A percentile compares a stretch with the other conserved stretches of the same genome.
These are phyloP conservation scores for Mortierella sp. DNA, from an alignment of 371 early-diverging fungal species.

Conservation along the genomic window DNA sequence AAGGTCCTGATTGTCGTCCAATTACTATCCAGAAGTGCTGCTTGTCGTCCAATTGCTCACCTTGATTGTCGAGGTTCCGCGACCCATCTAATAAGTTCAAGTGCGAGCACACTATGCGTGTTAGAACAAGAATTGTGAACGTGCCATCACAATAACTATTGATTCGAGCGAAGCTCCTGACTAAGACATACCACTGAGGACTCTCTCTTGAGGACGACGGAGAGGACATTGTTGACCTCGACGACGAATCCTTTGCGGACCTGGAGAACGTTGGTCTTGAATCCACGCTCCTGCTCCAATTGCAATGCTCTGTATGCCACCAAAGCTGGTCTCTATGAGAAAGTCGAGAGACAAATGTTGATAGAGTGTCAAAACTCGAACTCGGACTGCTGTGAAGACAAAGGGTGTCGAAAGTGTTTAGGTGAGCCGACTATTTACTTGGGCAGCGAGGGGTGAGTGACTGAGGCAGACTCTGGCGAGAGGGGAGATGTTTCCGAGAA, in stretches of 20 bases:
- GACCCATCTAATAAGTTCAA: constrained; percentile 43
- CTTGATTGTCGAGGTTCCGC: constrained; percentile 55
- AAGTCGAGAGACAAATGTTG: neutral
- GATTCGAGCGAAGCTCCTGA: neutral
- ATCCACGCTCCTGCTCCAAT: constrained; percentile 35
- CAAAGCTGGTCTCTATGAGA: constrained; percentile 20
- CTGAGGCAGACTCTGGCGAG: constrained; percentile 16
- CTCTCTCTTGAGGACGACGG: constrained; percentile 53
- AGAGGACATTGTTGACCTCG: constrained; percentile 39
- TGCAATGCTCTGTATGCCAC: neutral
- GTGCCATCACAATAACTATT: neutral
- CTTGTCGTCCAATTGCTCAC: constrained; percentile 16
- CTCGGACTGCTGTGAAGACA: neutral
- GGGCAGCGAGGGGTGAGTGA: constrained; percentile 5
- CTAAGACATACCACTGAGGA: constrained; percentile 34
- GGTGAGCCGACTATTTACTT: neutral
- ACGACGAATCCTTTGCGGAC: constrained; percentile 52
- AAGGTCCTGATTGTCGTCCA: neutral
- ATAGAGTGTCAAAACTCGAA: neutral
- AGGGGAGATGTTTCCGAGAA: neutral
- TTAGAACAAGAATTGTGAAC: neutral
- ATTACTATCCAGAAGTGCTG: neutral
- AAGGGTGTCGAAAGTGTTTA: neutral
- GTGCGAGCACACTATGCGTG: neutral
- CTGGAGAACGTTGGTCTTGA: constrained; percentile 52